Conservation (phyloP, 2,329 filamentous ascomycete genomes). For the Venturia asperata region DNA sequence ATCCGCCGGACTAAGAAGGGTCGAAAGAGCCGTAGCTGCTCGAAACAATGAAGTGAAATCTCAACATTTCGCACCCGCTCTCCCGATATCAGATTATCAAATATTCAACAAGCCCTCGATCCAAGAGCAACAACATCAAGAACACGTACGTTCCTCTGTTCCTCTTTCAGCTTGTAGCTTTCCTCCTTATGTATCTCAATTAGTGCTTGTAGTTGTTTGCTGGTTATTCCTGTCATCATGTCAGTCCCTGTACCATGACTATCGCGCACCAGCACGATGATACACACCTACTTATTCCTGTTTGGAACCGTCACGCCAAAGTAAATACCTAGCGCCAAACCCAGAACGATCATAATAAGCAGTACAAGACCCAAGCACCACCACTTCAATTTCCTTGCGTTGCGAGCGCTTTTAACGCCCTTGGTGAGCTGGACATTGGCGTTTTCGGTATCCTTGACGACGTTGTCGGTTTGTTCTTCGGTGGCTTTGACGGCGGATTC, state of each 20-base stretch:
- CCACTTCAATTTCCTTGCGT: slow-evolving; percentile 73
- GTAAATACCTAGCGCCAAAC: slow-evolving; percentile 43
- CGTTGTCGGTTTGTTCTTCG: slow-evolving; percentile 59
- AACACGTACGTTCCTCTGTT: neutral
- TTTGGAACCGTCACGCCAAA: slow-evolving; percentile 31
- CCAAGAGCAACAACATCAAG: slow-evolving; percentile 1
- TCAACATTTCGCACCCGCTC: neutral
- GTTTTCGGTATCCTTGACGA: slow-evolving; percentile 56
- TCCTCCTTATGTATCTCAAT: neutral
- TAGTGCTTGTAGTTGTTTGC: neutral
- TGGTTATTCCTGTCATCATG: neutral
- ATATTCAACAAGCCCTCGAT: slow-evolving; percentile 9
- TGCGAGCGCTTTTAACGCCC: slow-evolving; percentile 59
- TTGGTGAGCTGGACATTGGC: slow-evolving; percentile 63
- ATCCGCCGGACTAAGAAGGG: neutral
- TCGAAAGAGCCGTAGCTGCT: neutral
- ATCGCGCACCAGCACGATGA: neutral
- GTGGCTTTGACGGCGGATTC: slow-evolving; percentile 55
- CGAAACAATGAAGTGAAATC: neutral
- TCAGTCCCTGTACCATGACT: neutral
- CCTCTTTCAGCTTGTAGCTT: neutral
- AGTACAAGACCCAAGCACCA: slow-evolving; percentile 59
- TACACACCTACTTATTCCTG: slow-evolving; percentile 6
- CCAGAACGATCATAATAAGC: slow-evolving; percentile 43
- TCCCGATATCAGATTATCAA: slow-evolving; percentile 6